These are phyloP conservation scores for Dimocarpus longan DNA, from an alignment of 345 rosid species.

Conservation along the genomic window DNA sequence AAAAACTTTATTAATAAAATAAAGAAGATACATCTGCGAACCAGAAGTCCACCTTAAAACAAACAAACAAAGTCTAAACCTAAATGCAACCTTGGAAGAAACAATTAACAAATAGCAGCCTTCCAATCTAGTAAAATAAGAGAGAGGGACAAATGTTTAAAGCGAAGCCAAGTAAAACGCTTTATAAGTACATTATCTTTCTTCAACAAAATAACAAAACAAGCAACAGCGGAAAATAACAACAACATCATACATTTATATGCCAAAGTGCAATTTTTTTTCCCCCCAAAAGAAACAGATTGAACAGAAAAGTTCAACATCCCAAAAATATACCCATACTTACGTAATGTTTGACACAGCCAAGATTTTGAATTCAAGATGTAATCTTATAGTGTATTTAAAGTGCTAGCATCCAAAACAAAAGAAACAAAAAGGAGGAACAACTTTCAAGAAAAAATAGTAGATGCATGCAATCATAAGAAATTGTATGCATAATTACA, in stretches of 20 bases:
- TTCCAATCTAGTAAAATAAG: no score
- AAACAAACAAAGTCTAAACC: no score
- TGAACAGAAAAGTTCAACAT: neutral
- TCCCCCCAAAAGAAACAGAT: neutral
- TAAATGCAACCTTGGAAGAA: no score
- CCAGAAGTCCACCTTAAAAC: no score
- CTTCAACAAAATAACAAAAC: neutral
- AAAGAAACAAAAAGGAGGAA: no score
- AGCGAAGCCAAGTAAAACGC: no score
- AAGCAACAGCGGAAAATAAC: neutral
- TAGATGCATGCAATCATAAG: neutral
- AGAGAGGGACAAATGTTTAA: no score
- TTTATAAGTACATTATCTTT: neutral
- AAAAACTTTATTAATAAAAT: no score
- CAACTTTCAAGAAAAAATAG: neutral
- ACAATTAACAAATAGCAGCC: no score
- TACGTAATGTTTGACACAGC: neutral
- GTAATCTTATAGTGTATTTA: neutral
- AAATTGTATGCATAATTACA: neutral
- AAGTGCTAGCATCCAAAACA: neutral
- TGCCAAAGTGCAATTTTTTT: neutral
- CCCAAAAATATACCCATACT: conserved; percentile 7
- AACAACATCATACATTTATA: neutral
- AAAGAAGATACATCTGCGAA: no score
- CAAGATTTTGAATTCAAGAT: neutral